Percentiles rank a stretch among this genome's conserved stretches.
Conservation (phyloP, 371 early-diverging fungal species). For the Circinella minor region DNA sequence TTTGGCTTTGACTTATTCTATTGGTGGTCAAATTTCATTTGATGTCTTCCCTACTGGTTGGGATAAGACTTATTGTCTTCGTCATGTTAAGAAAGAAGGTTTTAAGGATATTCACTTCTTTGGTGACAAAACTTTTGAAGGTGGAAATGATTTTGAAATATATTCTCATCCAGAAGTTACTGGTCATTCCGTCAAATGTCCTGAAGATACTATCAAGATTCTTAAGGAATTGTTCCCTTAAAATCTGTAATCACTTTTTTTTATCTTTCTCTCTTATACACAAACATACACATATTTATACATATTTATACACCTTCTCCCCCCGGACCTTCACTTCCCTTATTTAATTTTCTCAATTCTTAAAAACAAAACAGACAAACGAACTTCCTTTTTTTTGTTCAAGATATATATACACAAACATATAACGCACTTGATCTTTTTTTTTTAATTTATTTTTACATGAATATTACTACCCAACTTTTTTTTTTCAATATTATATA, state of each 20-base stretch:
- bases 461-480: too few relatives aligned
- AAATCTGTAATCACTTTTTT: neutral
- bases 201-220: constrained; percentile 90
- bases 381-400: too few relatives aligned
- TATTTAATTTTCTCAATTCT: too few relatives aligned
- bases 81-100: constrained; percentile 87
- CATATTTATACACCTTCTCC: neutral
- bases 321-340: too few relatives aligned
- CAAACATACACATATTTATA: neutral
- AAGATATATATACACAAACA: too few relatives aligned
- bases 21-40: constrained; percentile 99
- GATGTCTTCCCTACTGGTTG: constrained; percentile 99
- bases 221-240: constrained; percentile 84
- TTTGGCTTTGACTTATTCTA: constrained; percentile 92
- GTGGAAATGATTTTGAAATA: constrained; percentile 99
- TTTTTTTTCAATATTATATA: too few relatives aligned
- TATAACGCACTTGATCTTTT: too few relatives aligned
- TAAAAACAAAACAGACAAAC: too few relatives aligned
- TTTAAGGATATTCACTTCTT: constrained; percentile 98
- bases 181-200: constrained; percentile 91
- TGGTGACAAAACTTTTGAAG: constrained; percentile 99
- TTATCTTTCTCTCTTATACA: neutral
- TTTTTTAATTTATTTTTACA: too few relatives aligned
- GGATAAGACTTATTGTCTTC: constrained; percentile 99
- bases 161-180: constrained; percentile 82